Conservation (phyloP, 129 eudicot genomes). For the Ambrosia trifida region DNA sequence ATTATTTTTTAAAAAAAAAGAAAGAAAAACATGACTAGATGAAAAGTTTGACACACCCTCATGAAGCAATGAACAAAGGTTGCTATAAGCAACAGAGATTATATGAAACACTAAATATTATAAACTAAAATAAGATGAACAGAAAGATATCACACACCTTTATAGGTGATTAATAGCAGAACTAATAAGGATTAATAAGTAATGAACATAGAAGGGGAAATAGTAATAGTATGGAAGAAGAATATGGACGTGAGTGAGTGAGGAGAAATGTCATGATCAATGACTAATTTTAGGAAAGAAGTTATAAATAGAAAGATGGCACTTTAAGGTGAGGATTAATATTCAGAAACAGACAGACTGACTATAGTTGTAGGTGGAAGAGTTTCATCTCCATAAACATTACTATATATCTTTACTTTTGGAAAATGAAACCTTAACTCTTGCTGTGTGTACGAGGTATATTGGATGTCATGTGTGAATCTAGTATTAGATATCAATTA, state of each 20-base stretch:
- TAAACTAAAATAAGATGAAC: neutral
- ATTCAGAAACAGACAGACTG: slow-evolving; percentile 27
- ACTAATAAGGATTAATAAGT: neutral
- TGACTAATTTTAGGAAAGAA: neutral
- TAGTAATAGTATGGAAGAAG: slow-evolving; percentile 11
- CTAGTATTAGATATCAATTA: too few species aligned
- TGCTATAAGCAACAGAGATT: neutral
- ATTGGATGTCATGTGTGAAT: neutral
- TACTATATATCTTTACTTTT: neutral
- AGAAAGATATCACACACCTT: neutral
- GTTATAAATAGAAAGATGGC: slow-evolving; percentile 4
- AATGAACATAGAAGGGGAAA: neutral
- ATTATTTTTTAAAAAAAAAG: too few species aligned
- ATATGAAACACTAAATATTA: slow-evolving; percentile 5
- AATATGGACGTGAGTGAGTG: neutral
- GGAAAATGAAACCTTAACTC: slow-evolving; percentile 13
- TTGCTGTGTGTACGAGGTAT: neutral
- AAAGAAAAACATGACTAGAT: neutral
- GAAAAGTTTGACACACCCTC: neutral
- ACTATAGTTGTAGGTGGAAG: slow-evolving; percentile 29
- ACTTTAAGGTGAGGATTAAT: slow-evolving; percentile 21
- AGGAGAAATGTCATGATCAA: slow-evolving; percentile 31
- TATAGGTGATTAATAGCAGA: neutral
- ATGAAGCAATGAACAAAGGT: neutral
- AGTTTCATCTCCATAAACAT: neutral